These are phyloP conservation scores for Barbatosphaeria neglecta DNA, from an alignment of 495 filamentous ascomycete genomes.

Conservation along the genomic window DNA sequence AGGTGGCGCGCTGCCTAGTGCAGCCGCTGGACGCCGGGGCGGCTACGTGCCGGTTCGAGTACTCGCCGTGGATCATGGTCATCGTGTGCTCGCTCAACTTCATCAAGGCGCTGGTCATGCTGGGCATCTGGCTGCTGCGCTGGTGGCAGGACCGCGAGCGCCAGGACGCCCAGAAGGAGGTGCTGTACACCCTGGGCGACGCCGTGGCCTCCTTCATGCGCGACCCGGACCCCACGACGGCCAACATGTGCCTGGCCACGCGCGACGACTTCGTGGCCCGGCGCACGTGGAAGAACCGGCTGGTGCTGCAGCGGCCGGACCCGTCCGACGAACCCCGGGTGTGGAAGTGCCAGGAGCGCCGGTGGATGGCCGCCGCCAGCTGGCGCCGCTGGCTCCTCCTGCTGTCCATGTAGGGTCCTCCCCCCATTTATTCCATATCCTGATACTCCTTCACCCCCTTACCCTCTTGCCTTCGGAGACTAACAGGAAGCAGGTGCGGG, in stretches of 20 bases:
- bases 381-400: not conserved
- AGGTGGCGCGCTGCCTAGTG: constrained; percentile 10
- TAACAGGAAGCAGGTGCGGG: constrained; percentile 4
- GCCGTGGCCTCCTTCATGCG: constrained; percentile 20
- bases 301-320: not conserved
- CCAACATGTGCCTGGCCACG: constrained; percentile 12
- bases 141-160: constrained; percentile 1
- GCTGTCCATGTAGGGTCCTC: not conserved
- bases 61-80: constrained; percentile 9
- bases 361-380: constrained; percentile 4
- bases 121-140: constrained; percentile 4
- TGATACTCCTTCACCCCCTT: no score
- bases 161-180: not conserved
- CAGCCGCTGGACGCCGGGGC: constrained; percentile 5
- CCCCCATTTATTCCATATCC: not conserved
- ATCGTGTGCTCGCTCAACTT: constrained; percentile 9
- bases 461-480: no score
- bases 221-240: constrained; percentile 3
- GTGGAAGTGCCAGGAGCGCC: not conserved
- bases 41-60: constrained; percentile 9
- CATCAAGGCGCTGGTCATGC: constrained; percentile 5
- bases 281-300: not conserved
- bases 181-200: constrained; percentile 14
- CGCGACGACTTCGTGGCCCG: constrained; percentile 9
- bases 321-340: not conserved